These are phyloP conservation scores for Raffaelea ambrosiae DNA, from an alignment of 2,329 filamentous ascomycete species.

Conservation along the genomic window DNA sequence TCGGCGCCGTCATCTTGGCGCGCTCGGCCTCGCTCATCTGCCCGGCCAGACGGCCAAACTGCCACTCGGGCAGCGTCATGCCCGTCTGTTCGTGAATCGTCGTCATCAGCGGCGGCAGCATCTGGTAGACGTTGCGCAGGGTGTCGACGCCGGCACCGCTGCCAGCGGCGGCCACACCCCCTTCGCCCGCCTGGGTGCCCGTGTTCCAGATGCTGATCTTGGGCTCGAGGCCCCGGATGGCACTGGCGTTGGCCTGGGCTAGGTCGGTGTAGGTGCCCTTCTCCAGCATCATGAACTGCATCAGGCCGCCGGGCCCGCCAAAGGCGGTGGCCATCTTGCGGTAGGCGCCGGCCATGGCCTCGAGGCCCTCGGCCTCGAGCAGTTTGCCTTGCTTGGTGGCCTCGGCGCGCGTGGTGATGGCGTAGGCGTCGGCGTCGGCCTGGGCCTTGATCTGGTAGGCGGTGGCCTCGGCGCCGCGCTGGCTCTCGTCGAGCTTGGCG, in stretches of 20 bases:
- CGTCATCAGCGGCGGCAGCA: slow-evolving; percentile 69
- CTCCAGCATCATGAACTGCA: slow-evolving; percentile 85
- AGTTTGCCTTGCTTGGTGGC: slow-evolving; percentile 45
- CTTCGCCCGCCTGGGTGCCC: slow-evolving; percentile 35
- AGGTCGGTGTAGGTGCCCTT: slow-evolving; percentile 70
- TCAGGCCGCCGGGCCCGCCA: slow-evolving; percentile 67
- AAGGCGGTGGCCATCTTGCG: slow-evolving; percentile 61
- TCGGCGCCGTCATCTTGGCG: slow-evolving; percentile 14
- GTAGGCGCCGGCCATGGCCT: slow-evolving; percentile 76
- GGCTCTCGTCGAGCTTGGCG: slow-evolving; percentile 38
- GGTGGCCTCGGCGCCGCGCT: slow-evolving; percentile 37
- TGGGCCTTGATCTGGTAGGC: slow-evolving; percentile 39
- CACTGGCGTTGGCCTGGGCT: slow-evolving; percentile 67
- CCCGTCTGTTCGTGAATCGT: slow-evolving; percentile 88
- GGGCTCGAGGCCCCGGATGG: slow-evolving; percentile 68
- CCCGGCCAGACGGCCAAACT: slow-evolving; percentile 41
- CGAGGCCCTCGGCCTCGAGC: slow-evolving; percentile 68
- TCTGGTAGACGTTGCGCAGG: slow-evolving; percentile 77
- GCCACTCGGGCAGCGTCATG: slow-evolving; percentile 71
- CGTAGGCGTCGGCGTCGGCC: slow-evolving; percentile 29
- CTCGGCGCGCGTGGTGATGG: slow-evolving; percentile 40
- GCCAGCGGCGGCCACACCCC: slow-evolving; percentile 30
- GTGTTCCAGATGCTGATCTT: slow-evolving; percentile 93
- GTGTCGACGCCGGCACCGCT: slow-evolving; percentile 46
- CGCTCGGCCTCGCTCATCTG: slow-evolving; percentile 24